Percentiles rank a stretch among this genome's conserved stretches.
Evolutionary conservation across 2,329 filamentous ascomycete species (phyloP).

Genomic region (Cytospora paraplurivora): DNA sequence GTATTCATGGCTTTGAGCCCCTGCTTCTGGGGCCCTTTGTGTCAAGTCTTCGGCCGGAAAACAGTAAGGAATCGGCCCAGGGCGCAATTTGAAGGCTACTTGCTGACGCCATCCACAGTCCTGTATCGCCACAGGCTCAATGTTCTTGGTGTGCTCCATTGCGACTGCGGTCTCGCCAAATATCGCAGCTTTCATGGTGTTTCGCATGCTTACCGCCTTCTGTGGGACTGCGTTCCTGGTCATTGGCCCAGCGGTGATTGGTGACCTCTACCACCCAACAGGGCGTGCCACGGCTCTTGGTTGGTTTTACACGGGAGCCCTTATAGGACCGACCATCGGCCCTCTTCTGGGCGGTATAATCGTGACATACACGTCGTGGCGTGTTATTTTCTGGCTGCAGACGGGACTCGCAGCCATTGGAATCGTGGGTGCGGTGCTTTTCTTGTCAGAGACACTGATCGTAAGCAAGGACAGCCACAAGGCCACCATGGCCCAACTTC

Average conservation of each 20-base stretch:
- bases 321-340: conserved; percentile 72
- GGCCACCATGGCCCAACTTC: conserved; percentile 30
- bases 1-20: conserved; percentile 72
- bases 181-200: conserved; percentile 70
- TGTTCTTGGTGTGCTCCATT: conserved; percentile 69
- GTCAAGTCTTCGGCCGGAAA: conserved; percentile 63
- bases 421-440: conserved; percentile 60
- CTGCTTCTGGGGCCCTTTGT: conserved; percentile 72
- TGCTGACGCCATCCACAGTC: conserved; percentile 46
- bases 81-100: conserved; percentile 31
- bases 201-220: conserved; percentile 73
- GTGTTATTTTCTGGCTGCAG: conserved; percentile 77
- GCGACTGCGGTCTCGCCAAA: conserved; percentile 74
- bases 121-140: conserved; percentile 49
- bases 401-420: conserved; percentile 66
- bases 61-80: conserved; percentile 45
- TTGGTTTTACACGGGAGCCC: conserved; percentile 71
- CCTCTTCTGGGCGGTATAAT: conserved; percentile 75
- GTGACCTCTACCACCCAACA: conserved; percentile 64
- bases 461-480: conserved; percentile 32
- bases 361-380: conserved; percentile 73
- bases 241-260: conserved; percentile 52
- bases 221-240: conserved; percentile 75
- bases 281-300: conserved; percentile 72
- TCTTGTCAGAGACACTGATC: conserved; percentile 71